Evolutionary conservation across 257 asterid genomes (phyloP), one percentile per base, ranked within the genome.

Genomic region (Cinchona pubescens): DNA sequence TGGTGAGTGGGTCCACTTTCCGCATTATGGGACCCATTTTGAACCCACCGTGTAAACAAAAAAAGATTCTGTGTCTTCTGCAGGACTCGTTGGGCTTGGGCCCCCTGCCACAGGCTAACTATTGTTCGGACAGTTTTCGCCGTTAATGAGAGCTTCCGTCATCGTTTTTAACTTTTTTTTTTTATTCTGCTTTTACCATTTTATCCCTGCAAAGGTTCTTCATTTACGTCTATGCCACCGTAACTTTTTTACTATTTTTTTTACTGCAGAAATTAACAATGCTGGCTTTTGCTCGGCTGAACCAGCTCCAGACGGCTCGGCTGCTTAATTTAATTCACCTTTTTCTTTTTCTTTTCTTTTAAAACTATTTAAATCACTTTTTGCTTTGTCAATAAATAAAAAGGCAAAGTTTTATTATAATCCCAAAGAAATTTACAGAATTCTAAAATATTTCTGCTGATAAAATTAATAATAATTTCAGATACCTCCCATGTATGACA

Each of bases 91-190:
- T 30, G 38, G 69, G 66, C 80, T 32, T 30, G 38, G 69, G 66
- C 80, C 49, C 65, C 19, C 48, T 70, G 72, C 63, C 38, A 46
- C 86, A 75, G 84, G 84, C 88, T 73, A 84, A 80, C n/a, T n/a
- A n/a, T n/a, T n/a, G n/a, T n/a, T n/a, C 82, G 84, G 90, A 88
- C 92, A 87, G 82, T 43, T 29, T 69, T 81, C 79, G 85, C 90
- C 87, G 90, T 86, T 89, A 81, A 61, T 51, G 60, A 37, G 59
- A 37, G 59, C 76, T 77, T 71, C 89, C 89, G 85, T 84, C 86
- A 76, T 67, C 75, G 59, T 58, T 78, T 76, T 79, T 61, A 6
- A n/a, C n/a, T n/a, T n/a, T n/a, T n/a, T n/a, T 34, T 25, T 48
- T 29, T 56, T 46, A 23, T 29, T 10, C 1, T 0, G 10, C 2